These are phyloP conservation scores for Acer yangbiense DNA, from an alignment of 345 rosid species.

Conservation along the genomic window DNA sequence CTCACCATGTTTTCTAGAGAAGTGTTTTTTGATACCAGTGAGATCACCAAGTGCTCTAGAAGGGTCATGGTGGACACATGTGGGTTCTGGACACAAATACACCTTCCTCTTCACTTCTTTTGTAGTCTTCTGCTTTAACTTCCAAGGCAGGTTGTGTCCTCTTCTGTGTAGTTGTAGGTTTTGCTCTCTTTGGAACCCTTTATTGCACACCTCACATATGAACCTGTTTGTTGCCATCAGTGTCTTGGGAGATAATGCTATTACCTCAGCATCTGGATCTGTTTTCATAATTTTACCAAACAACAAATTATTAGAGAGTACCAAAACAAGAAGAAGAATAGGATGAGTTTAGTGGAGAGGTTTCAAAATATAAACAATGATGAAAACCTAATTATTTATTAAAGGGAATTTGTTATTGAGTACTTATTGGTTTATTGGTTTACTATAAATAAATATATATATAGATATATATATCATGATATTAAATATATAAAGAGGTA, in stretches of 20 bases:
- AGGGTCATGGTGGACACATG: conserved; percentile 86
- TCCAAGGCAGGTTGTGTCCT: conserved; percentile 92
- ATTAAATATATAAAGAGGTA: conserved; percentile 28
- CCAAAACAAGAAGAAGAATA: background rate
- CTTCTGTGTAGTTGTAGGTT: conserved; percentile 85
- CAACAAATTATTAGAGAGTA: background rate
- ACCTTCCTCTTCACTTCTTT: conserved; percentile 84
- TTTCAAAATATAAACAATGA: background rate
- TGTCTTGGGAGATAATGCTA: conserved; percentile 87
- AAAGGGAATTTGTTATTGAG: too few relatives aligned
- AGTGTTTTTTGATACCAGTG: conserved; percentile 82
- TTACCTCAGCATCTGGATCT: conserved; percentile 92
- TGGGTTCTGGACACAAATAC: conserved; percentile 82
- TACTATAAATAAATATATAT: too few relatives aligned
- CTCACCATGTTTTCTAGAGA: conserved; percentile 80
- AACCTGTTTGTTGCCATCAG: conserved; percentile 90
- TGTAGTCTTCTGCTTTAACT: conserved; percentile 74
- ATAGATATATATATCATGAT: conserved; percentile 6
- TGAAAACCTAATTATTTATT: background rate
- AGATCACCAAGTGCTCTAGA: conserved; percentile 87
- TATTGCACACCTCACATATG: conserved; percentile 84
- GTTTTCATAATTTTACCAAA: conserved; percentile 20
- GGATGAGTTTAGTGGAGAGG: background rate
- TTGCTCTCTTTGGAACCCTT: conserved; percentile 89
- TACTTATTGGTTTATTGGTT: too few relatives aligned